phyloP scores from a whole-genome alignment of 345 rosid species.

The Corchorus olitorius region DNA sequence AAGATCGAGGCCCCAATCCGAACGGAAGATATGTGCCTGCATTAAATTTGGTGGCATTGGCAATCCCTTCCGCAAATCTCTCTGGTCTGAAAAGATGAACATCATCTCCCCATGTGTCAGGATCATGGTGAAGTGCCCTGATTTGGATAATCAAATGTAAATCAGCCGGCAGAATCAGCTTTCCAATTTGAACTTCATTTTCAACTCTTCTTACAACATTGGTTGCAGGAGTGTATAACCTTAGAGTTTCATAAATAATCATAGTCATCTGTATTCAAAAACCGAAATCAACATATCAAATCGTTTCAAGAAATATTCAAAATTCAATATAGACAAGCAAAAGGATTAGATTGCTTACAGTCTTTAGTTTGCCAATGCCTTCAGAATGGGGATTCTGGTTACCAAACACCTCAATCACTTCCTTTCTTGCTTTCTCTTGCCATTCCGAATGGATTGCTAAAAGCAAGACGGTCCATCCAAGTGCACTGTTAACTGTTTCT shows the following conservation, averaged over 20 bases:
- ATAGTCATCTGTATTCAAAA: constrained; percentile 8
- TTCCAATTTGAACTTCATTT: constrained; percentile 31
- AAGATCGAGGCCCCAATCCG: constrained; percentile 38
- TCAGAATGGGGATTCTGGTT: constrained; percentile 34
- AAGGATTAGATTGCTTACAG: constrained; percentile 20
- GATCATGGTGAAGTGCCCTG: constrained; percentile 36
- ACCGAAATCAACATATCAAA: no score
- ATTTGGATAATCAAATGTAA: constrained; percentile 5
- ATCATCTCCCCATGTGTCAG: constrained; percentile 47
- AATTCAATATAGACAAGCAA: no score
- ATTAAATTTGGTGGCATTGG: constrained; percentile 44
- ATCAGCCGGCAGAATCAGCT: constrained; percentile 33
- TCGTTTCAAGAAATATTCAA: no score
- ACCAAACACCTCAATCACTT: constrained; percentile 35
- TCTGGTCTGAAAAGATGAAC: constrained; percentile 42
- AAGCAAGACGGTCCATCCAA: no score
- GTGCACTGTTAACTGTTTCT: no score
- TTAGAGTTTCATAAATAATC: constrained; percentile 41
- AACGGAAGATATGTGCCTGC: constrained; percentile 39
- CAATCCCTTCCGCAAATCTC: constrained; percentile 44
- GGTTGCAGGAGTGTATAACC: constrained; percentile 25
- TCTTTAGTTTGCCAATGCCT: constrained; percentile 36
- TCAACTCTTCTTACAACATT: constrained; percentile 17
- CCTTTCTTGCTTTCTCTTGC: constrained; percentile 27
- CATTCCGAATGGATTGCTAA: no score